Conservation (phyloP, 768 basidiomycete genomes). For the Tremella fuciformis region DNA sequence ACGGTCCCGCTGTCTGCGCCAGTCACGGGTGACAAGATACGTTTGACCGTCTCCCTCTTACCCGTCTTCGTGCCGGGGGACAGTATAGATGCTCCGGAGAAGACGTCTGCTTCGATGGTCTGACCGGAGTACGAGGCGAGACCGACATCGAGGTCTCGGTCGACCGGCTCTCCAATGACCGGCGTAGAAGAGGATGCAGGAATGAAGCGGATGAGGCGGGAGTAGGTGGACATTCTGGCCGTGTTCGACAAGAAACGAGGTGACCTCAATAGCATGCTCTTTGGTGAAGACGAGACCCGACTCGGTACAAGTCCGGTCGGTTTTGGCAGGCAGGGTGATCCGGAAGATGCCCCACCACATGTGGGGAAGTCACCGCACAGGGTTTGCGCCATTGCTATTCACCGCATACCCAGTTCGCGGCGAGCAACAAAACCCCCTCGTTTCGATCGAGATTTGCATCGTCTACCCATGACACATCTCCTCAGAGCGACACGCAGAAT, state of each 20-base stretch:
- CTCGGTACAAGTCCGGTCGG: no score
- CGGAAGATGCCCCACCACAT: no score
- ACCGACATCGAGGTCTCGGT: constrained; percentile 46
- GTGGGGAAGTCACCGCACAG: no score
- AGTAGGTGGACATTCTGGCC: constrained; percentile 10
- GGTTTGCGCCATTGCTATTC: no score
- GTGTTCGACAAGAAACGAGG: not conserved
- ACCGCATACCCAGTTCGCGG: no score
- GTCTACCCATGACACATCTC: no score
- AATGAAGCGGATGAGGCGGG: constrained; percentile 47
- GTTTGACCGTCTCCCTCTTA: constrained; percentile 27
- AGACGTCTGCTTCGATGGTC: constrained; percentile 44
- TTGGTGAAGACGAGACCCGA: no score
- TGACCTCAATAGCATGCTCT: no score
- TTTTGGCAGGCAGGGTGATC: no score
- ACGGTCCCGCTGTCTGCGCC: constrained; percentile 50
- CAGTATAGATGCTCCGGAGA: constrained; percentile 37
- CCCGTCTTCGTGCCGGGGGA: constrained; percentile 44
- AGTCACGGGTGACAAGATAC: constrained; percentile 43
- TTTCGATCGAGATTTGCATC: no score
- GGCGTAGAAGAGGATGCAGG: constrained; percentile 16
- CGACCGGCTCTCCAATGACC: constrained; percentile 48
- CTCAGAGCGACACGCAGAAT: not conserved
- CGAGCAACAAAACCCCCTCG: no score
- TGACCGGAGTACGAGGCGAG: constrained; percentile 41